Base-by-base conservation (phyloP, 257 asterid species). In the Petunia axillaris region DNA sequence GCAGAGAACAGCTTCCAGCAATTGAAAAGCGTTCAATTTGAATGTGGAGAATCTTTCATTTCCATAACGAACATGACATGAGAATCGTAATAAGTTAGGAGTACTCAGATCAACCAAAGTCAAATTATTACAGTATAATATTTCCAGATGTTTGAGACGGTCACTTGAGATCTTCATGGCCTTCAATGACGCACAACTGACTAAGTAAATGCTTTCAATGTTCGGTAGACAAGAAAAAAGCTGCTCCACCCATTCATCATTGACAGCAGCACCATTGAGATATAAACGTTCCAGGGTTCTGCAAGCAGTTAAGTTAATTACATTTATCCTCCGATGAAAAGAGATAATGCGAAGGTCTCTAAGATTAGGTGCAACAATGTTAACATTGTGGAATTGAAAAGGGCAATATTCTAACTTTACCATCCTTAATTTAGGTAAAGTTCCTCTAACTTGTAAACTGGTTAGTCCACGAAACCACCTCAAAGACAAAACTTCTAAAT, bases 301-400 rank as follows among this genome's bases (percentile, higher is more conserved):
- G 55, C 75, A 79, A 64, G 76, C 59, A 64, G 76, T 48, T n/a
- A 79, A 58, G 9, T 79, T 13, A 39, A 46, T 40, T 11, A 35
- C 54, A 8, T 5, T 58, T 50, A 52, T 39, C n/a, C 44, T 40
- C 53, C 15, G n/a, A 35, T 11, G 0, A n/a, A n/a, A n/a, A 66
- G 43, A 0, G 75, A 67, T 2, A 41, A 67, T 67, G 52, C 43
- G n/a, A 67, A 67, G 54, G 38, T 67, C 37, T 41, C n/a, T 1
- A 41, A 67, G 5, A 41, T 67, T n/a, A 67, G 38, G 54, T 67
- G 54, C 75, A 7, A 67, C 55, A 41, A 67, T 41, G n/a, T 41
- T 54, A 67, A 67, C 39, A 38, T 6, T 67, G n/a, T 8, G 41
- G 39, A 67, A 43, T 67, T 67, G 41, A n/a, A 39, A 55, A 67